These are phyloP conservation scores for Exserohilum turcica DNA, from an alignment of 2,329 filamentous ascomycete species.

Conservation along the genomic window DNA sequence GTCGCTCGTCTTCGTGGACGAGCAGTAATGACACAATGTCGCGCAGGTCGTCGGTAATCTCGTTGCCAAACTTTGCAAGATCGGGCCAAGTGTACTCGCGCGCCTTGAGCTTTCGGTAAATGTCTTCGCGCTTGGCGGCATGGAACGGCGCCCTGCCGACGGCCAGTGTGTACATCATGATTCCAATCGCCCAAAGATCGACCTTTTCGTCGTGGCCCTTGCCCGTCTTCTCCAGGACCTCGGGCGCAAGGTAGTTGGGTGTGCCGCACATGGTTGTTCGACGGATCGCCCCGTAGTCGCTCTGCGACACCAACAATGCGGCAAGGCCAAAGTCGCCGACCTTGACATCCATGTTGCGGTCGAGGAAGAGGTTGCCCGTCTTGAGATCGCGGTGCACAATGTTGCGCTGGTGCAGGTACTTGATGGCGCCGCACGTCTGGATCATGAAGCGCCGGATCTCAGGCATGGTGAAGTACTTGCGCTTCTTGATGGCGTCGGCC, in stretches of 20 bases:
- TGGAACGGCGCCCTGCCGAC: constrained; percentile 97
- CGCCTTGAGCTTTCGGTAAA: constrained; percentile 71
- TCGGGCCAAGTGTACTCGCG: constrained; percentile 82
- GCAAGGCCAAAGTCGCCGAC: constrained; percentile 97
- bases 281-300: constrained; percentile 78
- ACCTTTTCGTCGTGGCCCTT: constrained; percentile 97
- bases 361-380: constrained; percentile 97
- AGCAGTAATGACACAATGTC: constrained; percentile 78
- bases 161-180: constrained; percentile 98
- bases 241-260: constrained; percentile 96
- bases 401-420: constrained; percentile 94
- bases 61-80: constrained; percentile 67
- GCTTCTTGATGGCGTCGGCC: constrained; percentile 95
- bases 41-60: constrained; percentile 76
- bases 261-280: constrained; percentile 95
- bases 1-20: constrained; percentile 74
- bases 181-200: constrained; percentile 96
- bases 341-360: constrained; percentile 94
- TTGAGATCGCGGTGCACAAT: constrained; percentile 97
- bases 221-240: constrained; percentile 91
- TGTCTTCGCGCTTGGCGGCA: constrained; percentile 84
- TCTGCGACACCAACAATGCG: constrained; percentile 86
- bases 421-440: constrained; percentile 94
- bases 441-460: constrained; percentile 93
- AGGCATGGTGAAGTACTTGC: constrained; percentile 87